These are phyloP conservation scores for Scedosporium boydii DNA, from an alignment of 2,329 filamentous ascomycete genomes.

Conservation along the genomic window DNA sequence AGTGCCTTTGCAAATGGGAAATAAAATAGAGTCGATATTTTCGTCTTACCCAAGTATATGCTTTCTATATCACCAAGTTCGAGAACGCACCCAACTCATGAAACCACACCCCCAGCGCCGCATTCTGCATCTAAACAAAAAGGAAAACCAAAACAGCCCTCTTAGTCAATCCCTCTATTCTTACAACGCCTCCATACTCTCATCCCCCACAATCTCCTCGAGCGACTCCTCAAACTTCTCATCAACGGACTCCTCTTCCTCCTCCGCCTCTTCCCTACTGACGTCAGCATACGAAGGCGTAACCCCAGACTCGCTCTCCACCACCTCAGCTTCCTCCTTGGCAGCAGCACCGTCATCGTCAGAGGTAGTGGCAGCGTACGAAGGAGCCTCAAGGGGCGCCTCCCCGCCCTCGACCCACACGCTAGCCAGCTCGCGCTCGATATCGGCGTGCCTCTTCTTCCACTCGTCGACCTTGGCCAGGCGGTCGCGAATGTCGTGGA, in stretches of 20 bases:
- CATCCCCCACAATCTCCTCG: background rate
- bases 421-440: constrained; percentile 68
- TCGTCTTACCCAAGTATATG: background rate
- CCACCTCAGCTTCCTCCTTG: background rate
- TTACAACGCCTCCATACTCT: background rate
- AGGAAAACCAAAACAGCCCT: background rate
- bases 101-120: background rate
- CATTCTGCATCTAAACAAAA: background rate
- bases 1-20: background rate
- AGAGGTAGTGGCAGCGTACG: constrained; percentile 22
- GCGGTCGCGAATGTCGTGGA: constrained; percentile 72
- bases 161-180: background rate
- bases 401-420: constrained; percentile 50
- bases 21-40: background rate
- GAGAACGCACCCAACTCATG: background rate
- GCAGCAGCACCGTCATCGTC: constrained; percentile 13
- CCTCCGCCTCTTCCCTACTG: background rate
- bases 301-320: background rate
- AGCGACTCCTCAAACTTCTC: constrained; percentile 5
- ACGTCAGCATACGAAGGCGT: background rate
- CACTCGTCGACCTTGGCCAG: constrained; percentile 75
- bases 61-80: background rate
- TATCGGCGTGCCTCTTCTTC: constrained; percentile 68
- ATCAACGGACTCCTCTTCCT: constrained; percentile 3
- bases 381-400: constrained; percentile 32